Base-by-base conservation (phyloP, 1,284 basidiomycete species). In the Gastroboletus turbinatus region DNA sequence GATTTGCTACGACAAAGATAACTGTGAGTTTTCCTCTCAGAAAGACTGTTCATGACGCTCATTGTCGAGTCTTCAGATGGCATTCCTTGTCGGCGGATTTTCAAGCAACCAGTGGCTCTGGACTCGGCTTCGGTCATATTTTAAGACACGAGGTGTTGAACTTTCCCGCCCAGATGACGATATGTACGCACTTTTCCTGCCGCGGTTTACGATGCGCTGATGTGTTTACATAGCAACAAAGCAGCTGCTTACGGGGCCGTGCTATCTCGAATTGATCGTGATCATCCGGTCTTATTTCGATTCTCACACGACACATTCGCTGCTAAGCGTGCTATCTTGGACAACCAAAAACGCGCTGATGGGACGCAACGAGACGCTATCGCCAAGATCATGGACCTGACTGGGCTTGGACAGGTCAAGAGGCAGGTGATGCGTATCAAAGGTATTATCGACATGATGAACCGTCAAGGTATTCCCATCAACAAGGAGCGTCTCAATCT, bases 401-500 rank as follows among this genome's bases (percentile, higher is more conserved):
- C 23, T 13, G 43, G 43, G 25, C 43, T 44, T 9, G 44, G 19
- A 16, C 44, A 32, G 14, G 44, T 32, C 19, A 32, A 46, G 29
- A 21, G 14, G 17, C 43, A 44, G 27, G 27, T 44, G n/a, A 29
- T 44, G 43, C 43, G 43, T 7, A 44, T 44, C 17, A 44, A 44
- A 44, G 27, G 25, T 27, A 19, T 27, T 14, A 78, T 84, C 27
- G 82, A 83, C 21, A 67, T 72, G 0, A 67, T 70, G 36, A 70
- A 66, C 5, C 72, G 81, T 5, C 82, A 84, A 65, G 69, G 68
- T 25, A 63, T 70, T 0, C 69, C 77, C 1, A 46, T 80, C 6
- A 73, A 76, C 44, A 68, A 74, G 5, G 80, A 83, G 47, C 70
- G 82, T 4, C 78, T 83, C 57, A 83, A 84, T 58, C 72, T 76